phyloP scores from a whole-genome alignment of 1,284 basidiomycete genomes.

The Rhodotorula sp. region DNA sequence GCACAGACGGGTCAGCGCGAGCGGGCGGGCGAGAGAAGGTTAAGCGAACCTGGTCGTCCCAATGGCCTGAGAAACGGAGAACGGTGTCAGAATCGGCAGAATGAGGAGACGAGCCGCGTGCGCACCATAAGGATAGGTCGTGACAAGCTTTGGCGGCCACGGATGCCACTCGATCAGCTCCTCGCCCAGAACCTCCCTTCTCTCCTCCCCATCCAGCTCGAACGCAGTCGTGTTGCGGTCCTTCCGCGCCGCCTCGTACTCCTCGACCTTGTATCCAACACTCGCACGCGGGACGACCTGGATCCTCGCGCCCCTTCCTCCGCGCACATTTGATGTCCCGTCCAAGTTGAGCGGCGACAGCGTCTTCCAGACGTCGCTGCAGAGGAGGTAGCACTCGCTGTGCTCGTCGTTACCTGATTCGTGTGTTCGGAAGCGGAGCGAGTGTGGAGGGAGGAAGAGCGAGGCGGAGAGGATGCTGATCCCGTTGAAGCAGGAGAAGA shows the following conservation, averaged over 20 bases:
- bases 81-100: not conserved
- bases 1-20: not conserved
- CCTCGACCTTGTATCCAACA: constrained; percentile 18
- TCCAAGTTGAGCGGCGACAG: constrained; percentile 1
- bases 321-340: not conserved
- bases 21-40: no score
- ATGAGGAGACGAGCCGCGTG: not conserved
- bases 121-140: constrained; percentile 31
- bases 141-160: constrained; percentile 27
- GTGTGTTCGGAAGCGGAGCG: constrained; percentile 28
- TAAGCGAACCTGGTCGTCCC: constrained; percentile 2
- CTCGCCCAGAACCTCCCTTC: not conserved
- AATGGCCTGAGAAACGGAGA: not conserved
- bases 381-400: constrained; percentile 37
- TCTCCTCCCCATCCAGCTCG: constrained; percentile 14
- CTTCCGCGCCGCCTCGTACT: constrained; percentile 24
- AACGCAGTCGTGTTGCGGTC: constrained; percentile 30
- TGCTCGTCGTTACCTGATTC: constrained; percentile 14
- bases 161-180: constrained; percentile 29
- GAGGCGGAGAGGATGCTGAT: constrained; percentile 49
- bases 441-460: constrained; percentile 46
- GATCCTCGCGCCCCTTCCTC: constrained; percentile 23
- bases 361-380: constrained; percentile 28
- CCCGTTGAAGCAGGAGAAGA: constrained; percentile 50
- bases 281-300: constrained; percentile 26